These are phyloP conservation scores for Chlorociboria aeruginascens DNA, from an alignment of 495 filamentous ascomycete genomes.

Conservation along the genomic window DNA sequence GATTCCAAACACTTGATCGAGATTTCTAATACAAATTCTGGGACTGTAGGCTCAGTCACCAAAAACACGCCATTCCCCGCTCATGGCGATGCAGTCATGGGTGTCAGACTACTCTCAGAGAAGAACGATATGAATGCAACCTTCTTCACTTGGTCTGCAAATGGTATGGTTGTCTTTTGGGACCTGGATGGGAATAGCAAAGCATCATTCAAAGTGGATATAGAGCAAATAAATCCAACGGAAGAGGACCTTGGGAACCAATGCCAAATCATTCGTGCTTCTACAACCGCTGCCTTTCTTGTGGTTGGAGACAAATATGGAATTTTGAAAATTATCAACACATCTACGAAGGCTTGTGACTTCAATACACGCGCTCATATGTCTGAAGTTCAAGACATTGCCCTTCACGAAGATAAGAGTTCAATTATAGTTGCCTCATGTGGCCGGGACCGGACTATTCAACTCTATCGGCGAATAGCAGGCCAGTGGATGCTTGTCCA, in stretches of 20 bases:
- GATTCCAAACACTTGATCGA: constrained; percentile 63
- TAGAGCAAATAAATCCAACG: constrained; percentile 47
- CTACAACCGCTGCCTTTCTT: constrained; percentile 47
- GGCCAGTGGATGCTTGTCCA: constrained; percentile 50
- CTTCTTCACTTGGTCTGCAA: constrained; percentile 80
- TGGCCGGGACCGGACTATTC: constrained; percentile 79
- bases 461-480: constrained; percentile 59
- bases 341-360: constrained; percentile 35
- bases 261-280: constrained; percentile 55
- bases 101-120: constrained; percentile 48
- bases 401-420: constrained; percentile 43
- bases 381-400: constrained; percentile 74
- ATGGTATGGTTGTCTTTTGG: constrained; percentile 75
- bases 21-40: constrained; percentile 36
- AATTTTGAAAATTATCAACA: constrained; percentile 50
- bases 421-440: constrained; percentile 59
- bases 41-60: constrained; percentile 19
- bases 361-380: constrained; percentile 73
- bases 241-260: constrained; percentile 53
- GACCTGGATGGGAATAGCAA: constrained; percentile 54
- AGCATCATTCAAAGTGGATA: constrained; percentile 46
- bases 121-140: constrained; percentile 47
- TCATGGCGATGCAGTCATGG: constrained; percentile 67
- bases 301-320: constrained; percentile 79
- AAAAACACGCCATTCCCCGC: constrained; percentile 45